Evolutionary conservation across 495 filamentous ascomycete species (phyloP), one percentile per base, ranked within the genome.

Genomic region (Pyrenula aspistea): DNA sequence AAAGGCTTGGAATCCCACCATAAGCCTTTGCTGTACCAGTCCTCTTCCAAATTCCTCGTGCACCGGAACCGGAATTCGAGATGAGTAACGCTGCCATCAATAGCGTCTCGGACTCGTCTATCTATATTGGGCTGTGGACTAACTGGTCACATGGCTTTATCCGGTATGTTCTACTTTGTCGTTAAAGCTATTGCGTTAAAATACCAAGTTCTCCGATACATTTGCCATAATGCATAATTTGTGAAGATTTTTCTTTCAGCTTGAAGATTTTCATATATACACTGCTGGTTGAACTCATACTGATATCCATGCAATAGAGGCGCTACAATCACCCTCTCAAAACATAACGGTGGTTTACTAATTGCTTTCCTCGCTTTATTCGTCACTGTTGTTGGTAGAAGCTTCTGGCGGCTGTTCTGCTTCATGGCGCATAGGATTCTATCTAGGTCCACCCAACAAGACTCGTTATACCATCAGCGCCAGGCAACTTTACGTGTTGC

Each of bases 311-410:
- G 31, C 4, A 42, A 42, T 42, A 42, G 31, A 42, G 62, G 62
- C 19, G 42, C 60, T 12, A 64, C 62, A 8, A 49, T 62, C 12
- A 64, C 62, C 2, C 55, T 64, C 24, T 51, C 51, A 0, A 51
- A 54, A 1, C 47, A 55, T n/a, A 36, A 57, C 19, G 52, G 57
- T 22, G 25, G 51, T 19, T 47, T 62, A 1, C 24, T 65, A 2
- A 60, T 62, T 24, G 62, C 62, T 19, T 58, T 65, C 22, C 3
- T 62, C 0, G 57, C 60, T 20, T 55, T 65, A n/a, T 65, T 53
- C 23, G 57, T 64, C 10, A 50, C 57, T 24, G 20, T 55, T 3
- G 58, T 60, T 4, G 56, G 54, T 54, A 55, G 25, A 1, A 49
- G 58, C 21, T 60, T 62, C 22, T 65, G 62, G 60, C 53, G 58